Evolutionary conservation across 495 filamentous ascomycete genomes (phyloP), one percentile per base, ranked within the genome.

Genomic region (Penicillium bovifimosum): DNA sequence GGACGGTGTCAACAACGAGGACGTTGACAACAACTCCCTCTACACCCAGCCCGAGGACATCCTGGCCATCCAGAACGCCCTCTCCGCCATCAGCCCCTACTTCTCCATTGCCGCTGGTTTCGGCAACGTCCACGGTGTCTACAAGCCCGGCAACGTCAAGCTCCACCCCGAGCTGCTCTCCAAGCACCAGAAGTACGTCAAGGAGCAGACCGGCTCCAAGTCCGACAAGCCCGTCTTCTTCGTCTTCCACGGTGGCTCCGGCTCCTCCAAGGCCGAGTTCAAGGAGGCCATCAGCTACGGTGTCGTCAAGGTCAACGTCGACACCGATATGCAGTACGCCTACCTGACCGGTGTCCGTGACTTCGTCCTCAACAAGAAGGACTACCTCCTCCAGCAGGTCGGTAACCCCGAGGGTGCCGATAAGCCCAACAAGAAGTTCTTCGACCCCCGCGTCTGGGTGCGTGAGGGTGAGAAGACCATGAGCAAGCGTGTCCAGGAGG

Each of bases 401-500:
- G 93, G 95, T 62, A 97, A 97, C 80, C 93, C 95, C 42, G 91
- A 97, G 20, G 95, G 92, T 47, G 79, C 80, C 20, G 87, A 92
- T 77, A 96, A 96, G 84, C 93, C 93, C 60, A 97, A 98, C 82
- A 98, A 98, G 86, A 96, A 96, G 80, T 92, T 80, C 84, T 97
- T 93, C 74, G 92, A 96, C 63, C 86, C 85, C 53, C 71, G 78
- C 52, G 72, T 78, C 38, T 79, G 78, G 75, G 86, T 97, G 41
- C 87, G 92, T 54, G 90, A 95, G 77, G 92, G 92, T 63, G 92
- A 97, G 82, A 93, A 96, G 84, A 93, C 86, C 64, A 97, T 96
- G 92, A 83, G 78, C 59, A 77, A 79, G 56, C 86, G 92, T 64
- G 84, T 96, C 38, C 70, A 81, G 67, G 84, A 85, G 63, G 90